Evolutionary conservation across 179 eudicot species (phyloP).

Genomic region (Silene noctiflora): DNA sequence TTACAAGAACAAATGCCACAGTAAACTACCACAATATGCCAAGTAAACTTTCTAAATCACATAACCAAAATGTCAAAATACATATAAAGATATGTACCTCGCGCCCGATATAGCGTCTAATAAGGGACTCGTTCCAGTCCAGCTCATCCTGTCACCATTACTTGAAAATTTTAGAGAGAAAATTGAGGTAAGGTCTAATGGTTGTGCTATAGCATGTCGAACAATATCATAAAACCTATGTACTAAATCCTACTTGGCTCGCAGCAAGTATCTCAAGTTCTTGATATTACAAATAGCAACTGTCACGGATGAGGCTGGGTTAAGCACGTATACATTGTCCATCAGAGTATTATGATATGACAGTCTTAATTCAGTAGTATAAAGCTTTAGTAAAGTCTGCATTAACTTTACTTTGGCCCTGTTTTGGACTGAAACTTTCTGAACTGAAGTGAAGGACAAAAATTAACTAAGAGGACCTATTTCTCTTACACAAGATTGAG

Average conservation of each 20-base stretch:
- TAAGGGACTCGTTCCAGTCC: slow-evolving; percentile 64
- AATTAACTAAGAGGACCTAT: neutral
- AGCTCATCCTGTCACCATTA: slow-evolving; percentile 66
- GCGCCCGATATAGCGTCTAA: slow-evolving; percentile 68
- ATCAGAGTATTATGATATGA: neutral
- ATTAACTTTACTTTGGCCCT: too few species aligned
- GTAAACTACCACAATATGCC: neutral
- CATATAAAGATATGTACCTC: slow-evolving; percentile 44
- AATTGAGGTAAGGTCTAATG: neutral
- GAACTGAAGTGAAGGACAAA: too few species aligned
- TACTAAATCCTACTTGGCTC: neutral
- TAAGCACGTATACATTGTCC: neutral
- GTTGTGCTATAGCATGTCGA: slow-evolving; percentile 4
- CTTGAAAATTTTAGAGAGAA: neutral
- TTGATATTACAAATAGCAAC: neutral
- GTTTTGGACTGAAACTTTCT: too few species aligned
- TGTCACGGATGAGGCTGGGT: neutral
- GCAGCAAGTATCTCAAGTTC: neutral
- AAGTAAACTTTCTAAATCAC: neutral
- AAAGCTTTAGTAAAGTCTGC: neutral
- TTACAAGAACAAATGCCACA: neutral
- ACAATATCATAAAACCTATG: neutral
- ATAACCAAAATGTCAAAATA: slow-evolving; percentile 2
- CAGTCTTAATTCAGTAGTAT: neutral
- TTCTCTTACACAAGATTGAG: neutral